Percentiles rank a stretch among this genome's conserved stretches.
Conservation (phyloP, 2,329 filamentous ascomycete species). For the Ophiostoma sp. region DNA sequence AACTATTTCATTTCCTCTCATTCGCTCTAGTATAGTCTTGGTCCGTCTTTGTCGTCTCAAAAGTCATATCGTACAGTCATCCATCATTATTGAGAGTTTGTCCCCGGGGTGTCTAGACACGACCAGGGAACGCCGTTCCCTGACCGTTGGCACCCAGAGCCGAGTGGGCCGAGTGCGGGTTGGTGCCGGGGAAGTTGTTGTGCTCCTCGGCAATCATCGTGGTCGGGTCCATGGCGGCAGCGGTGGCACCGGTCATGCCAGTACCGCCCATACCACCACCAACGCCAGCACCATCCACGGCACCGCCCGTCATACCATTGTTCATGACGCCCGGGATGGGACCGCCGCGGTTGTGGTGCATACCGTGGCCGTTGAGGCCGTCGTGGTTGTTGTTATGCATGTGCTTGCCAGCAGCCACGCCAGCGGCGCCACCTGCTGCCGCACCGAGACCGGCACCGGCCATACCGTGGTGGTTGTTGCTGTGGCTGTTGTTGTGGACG, state of each 20-base stretch:
- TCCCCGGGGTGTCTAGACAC: background rate
- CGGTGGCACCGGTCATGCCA: background rate
- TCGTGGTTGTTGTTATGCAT: background rate
- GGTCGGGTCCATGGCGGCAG: background rate
- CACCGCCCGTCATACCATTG: background rate
- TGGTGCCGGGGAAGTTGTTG: slow-evolving; percentile 19
- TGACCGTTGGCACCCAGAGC: background rate
- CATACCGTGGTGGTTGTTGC: background rate
- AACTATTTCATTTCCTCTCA: background rate
- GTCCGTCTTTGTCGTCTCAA: background rate
- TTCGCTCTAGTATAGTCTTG: background rate
- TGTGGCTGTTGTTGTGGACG: background rate
- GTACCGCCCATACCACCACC: no score
- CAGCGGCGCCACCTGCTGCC: background rate
- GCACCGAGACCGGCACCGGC: background rate
- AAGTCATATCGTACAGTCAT: background rate
- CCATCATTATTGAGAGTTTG: background rate
- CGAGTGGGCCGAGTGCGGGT: slow-evolving; percentile 13
- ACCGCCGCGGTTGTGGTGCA: slow-evolving; percentile 10
- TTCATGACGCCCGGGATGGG: background rate
- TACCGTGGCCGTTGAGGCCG: background rate
- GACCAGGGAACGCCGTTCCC: background rate
- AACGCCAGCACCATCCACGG: background rate
- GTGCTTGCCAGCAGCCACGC: background rate
- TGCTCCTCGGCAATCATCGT: background rate